phyloP scores from a whole-genome alignment of 73 alveolate genomes.

The Stentor coeruleus region DNA sequence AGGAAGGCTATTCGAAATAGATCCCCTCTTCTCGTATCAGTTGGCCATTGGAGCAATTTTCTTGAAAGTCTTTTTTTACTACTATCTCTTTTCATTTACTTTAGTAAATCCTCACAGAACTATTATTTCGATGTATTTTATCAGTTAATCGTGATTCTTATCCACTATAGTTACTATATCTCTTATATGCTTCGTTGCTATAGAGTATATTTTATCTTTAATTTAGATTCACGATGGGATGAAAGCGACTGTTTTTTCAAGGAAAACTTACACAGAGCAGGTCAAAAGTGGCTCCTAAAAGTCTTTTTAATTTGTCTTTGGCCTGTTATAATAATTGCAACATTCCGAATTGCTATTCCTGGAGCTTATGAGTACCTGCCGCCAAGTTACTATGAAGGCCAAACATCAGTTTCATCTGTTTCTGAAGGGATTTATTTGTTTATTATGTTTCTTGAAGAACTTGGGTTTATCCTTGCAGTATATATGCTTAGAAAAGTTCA shows the following conservation, averaged over 20 bases:
- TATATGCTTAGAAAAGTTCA: not conserved
- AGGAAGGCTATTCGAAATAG: constrained; percentile 14
- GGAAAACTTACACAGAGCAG: not conserved
- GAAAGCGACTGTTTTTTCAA: not conserved
- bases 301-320: not conserved
- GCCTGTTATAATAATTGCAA: constrained; percentile 3
- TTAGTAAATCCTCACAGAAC: not conserved
- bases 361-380: constrained; percentile 3
- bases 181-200: constrained; percentile 26
- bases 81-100: not conserved
- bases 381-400: constrained; percentile 1
- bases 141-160: not conserved
- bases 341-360: not conserved
- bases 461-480: not conserved
- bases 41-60: constrained; percentile 20
- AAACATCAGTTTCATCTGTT: not conserved
- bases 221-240: constrained; percentile 16
- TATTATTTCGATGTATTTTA: not conserved
- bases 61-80: constrained; percentile 1
- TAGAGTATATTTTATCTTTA: not conserved
- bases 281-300: constrained; percentile 10
- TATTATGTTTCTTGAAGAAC: not conserved
- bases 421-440: not conserved
- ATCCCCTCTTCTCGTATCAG: not conserved
- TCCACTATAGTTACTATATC: not conserved